These are phyloP conservation scores for Trichophyton equinum DNA, from an alignment of 2,329 filamentous ascomycete genomes.

Conservation along the genomic window DNA sequence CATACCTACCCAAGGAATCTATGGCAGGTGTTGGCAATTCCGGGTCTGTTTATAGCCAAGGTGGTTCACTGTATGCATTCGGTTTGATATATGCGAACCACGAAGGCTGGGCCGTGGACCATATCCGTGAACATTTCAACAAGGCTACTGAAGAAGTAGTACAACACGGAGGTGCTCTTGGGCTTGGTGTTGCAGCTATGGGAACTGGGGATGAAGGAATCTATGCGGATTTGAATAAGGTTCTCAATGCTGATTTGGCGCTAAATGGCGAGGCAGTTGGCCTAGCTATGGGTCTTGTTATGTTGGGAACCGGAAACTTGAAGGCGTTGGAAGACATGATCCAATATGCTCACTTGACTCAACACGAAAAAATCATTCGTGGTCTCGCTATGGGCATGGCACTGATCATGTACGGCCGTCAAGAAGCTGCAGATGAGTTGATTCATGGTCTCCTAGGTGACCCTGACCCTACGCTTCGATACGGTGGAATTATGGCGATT, in stretches of 20 bases:
- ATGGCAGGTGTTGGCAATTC: constrained; percentile 52
- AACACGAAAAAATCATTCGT: constrained; percentile 97
- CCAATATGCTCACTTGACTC: constrained; percentile 91
- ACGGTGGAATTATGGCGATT: constrained; percentile 98
- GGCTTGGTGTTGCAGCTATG: constrained; percentile 94
- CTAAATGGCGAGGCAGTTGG: constrained; percentile 95
- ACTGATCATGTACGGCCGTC: constrained; percentile 92
- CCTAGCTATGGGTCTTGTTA: constrained; percentile 91
- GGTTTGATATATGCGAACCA: constrained; percentile 97
- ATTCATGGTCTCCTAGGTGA: constrained; percentile 90
- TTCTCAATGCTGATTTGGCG: constrained; percentile 86
- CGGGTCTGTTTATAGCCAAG: constrained; percentile 89
- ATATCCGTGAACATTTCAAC: constrained; percentile 38
- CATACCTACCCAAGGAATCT: constrained; percentile 69
- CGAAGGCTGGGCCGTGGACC: constrained; percentile 62
- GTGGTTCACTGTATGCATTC: constrained; percentile 88
- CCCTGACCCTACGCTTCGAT: constrained; percentile 82
- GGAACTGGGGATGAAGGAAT: constrained; percentile 82
- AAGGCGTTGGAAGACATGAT: constrained; percentile 94
- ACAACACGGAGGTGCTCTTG: constrained; percentile 89
- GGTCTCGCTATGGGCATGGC: constrained; percentile 94
- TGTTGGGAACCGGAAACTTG: constrained; percentile 94
- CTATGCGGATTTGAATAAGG: constrained; percentile 78
- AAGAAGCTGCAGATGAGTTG: constrained; percentile 87
- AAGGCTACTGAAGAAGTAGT: constrained; percentile 61